Base-by-base conservation (phyloP, 2,329 filamentous ascomycete species). In the Colletotrichum tabaci region DNA sequence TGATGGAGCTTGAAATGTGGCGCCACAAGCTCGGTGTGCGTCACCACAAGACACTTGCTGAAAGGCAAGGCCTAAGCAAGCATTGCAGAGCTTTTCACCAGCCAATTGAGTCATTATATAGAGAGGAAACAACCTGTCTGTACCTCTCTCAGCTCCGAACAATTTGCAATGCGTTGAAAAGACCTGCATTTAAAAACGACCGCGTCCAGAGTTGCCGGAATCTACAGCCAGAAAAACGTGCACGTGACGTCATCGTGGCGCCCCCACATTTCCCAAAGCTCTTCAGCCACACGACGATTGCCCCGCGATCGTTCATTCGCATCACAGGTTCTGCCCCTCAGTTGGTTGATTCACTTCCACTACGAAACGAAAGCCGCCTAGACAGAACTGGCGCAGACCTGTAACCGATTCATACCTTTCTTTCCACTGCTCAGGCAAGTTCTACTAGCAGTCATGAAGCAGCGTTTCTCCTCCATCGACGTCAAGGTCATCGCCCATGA, bases 401-500 rank as follows among this genome's bases (percentile, higher is more conserved):
- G 16, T 9, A 26, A 47, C 35, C 12, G 8, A 42, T 38, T 16
- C 10, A 8, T 26, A 44, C 2, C 60, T 18, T 38, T 15, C 21
- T 15, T 23, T 10, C 6, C n/a, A 50, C 21, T 49, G 56, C 23
- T 53, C 15, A 23, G 38, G 7, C 10, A 4, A 23, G 21, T 12
- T 23, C 40, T 21, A 16, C 50, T 12, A 30, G n/a, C 67, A 77
- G 85, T 78, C 61, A 94, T 94, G 92, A 94, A 94, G 87, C 92
- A 94, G 81, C 86, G 92, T 76, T 94, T 94, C 81, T 94, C 92
- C 15, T 94, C 92, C n/a, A 81, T 94, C 68, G 93, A 94, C 79
- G 92, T 94, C 77, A 93, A 92, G 85, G 94, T 97, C 82, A 97
- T 98, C 79, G 93, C 95, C 67, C 94, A 97, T 81, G 96, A 99